These are phyloP conservation scores for Saccharomyces hybrid DNA, from an alignment of 1,139 yeast species.

Conservation along the genomic window DNA sequence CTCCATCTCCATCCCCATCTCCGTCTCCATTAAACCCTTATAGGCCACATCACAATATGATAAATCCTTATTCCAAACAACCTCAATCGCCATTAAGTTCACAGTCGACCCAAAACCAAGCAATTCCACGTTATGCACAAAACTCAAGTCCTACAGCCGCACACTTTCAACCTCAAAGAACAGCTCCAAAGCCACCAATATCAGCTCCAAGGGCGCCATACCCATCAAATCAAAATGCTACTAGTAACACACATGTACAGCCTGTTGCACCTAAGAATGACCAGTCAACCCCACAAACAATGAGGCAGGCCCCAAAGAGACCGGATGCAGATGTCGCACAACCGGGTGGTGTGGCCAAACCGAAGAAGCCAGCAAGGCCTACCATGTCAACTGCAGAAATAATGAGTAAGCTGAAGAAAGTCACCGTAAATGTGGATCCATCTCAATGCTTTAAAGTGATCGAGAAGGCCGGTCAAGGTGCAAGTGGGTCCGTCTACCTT, in stretches of 20 bases:
- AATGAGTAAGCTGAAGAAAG: constrained; percentile 73
- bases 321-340: constrained; percentile 29
- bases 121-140: constrained; percentile 9
- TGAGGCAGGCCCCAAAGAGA: constrained; percentile 30
- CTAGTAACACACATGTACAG: constrained; percentile 20
- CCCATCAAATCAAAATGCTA: constrained; percentile 21
- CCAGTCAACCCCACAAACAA: constrained; percentile 20
- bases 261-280: constrained; percentile 10
- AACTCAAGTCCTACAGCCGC: constrained; percentile 9
- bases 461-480: constrained; percentile 99
- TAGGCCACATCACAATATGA: constrained; percentile 23
- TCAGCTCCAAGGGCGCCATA: background rate
- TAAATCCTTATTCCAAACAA: constrained; percentile 24
- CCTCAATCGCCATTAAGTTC: constrained; percentile 4
- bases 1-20: constrained; percentile 2
- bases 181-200: background rate
- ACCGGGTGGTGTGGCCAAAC: constrained; percentile 33
- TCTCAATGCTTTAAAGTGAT: constrained; percentile 75
- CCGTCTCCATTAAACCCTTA: constrained; percentile 12
- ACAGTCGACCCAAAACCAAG: constrained; percentile 1
- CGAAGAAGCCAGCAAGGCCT: constrained; percentile 52
- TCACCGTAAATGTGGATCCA: constrained; percentile 79
- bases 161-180: constrained; percentile 3
- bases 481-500: constrained; percentile 89
- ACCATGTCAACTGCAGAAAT: constrained; percentile 82